phyloP scores from a whole-genome alignment of 1,139 yeast species.

The Groenewaldozyma auringiensis region DNA sequence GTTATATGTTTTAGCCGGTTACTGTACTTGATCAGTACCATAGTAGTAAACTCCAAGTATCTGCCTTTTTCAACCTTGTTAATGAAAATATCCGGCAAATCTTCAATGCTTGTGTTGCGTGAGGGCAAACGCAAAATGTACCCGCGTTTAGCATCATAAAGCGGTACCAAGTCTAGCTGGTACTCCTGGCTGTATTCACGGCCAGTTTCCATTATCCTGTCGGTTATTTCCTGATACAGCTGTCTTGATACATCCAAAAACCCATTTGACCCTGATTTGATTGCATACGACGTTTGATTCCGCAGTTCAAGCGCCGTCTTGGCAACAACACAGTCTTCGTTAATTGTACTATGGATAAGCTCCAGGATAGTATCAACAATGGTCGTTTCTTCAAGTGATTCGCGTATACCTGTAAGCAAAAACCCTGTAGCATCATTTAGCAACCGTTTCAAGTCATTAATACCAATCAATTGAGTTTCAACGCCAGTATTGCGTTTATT shows the following conservation, averaged over 20 bases:
- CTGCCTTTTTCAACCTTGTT: neutral
- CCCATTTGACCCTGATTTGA: slow-evolving; percentile 3
- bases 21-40: slow-evolving; percentile 1
- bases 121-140: neutral
- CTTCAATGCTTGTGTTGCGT: neutral
- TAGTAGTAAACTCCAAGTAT: slow-evolving; percentile 1
- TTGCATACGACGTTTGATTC: slow-evolving; percentile 3
- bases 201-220: neutral
- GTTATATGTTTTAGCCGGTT: neutral
- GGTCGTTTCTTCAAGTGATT: neutral
- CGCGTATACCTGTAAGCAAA: neutral
- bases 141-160: slow-evolving; percentile 1
- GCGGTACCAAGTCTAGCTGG: neutral
- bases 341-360: neutral
- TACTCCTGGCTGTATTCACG: neutral
- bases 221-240: neutral
- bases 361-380: neutral
- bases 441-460: neutral
- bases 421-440: neutral
- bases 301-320: neutral
- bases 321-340: slow-evolving; percentile 1
- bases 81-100: neutral
- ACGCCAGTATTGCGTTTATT: neutral
- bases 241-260: slow-evolving; percentile 1
- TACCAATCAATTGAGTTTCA: neutral